These are phyloP conservation scores for Pezicula radicicola DNA, from an alignment of 2,329 filamentous ascomycete species.

Conservation along the genomic window DNA sequence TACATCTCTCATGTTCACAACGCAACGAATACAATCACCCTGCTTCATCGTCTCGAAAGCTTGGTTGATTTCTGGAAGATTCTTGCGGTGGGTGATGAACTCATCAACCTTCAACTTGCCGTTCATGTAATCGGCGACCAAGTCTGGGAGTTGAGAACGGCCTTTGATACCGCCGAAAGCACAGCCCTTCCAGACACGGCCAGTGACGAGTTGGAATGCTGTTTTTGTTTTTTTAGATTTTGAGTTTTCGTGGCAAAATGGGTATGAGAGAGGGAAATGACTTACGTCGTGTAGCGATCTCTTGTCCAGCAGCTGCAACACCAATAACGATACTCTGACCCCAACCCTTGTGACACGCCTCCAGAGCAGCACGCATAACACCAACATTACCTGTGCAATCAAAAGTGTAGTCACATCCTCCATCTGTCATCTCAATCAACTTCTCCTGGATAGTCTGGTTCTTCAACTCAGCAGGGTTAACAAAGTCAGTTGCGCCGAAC, in stretches of 20 bases:
- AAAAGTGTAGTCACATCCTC: conserved; percentile 98
- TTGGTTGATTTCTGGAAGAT: conserved; percentile 77
- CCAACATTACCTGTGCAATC: conserved; percentile 97
- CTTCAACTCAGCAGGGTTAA: conserved; percentile 82
- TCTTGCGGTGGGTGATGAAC: conserved; percentile 96
- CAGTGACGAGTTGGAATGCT: conserved; percentile 99
- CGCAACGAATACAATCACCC: conserved; percentile 94
- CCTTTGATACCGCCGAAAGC: conserved; percentile 99
- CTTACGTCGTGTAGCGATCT: conserved; percentile 91
- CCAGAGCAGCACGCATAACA: conserved; percentile 92
- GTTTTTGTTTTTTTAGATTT: not conserved
- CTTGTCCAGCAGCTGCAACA: conserved; percentile 92
- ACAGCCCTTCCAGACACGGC: conserved; percentile 95
- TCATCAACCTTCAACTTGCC: conserved; percentile 96
- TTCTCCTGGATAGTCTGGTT: conserved; percentile 84
- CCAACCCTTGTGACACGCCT: conserved; percentile 99
- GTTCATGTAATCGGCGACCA: conserved; percentile 86
- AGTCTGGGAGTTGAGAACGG: conserved; percentile 81
- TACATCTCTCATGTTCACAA: conserved; percentile 60
- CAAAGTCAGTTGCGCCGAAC: conserved; percentile 95
- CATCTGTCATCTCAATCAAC: conserved; percentile 96
- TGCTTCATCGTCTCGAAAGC: conserved; percentile 94
- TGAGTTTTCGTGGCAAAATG: not conserved
- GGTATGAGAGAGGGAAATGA: conserved; percentile 23
- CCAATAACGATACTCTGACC: conserved; percentile 97